Percentiles rank a stretch among this genome's conserved stretches.
Evolutionary conservation across 2,329 filamentous ascomycete genomes (phyloP).

Genomic region (Beauveria sp.): DNA sequence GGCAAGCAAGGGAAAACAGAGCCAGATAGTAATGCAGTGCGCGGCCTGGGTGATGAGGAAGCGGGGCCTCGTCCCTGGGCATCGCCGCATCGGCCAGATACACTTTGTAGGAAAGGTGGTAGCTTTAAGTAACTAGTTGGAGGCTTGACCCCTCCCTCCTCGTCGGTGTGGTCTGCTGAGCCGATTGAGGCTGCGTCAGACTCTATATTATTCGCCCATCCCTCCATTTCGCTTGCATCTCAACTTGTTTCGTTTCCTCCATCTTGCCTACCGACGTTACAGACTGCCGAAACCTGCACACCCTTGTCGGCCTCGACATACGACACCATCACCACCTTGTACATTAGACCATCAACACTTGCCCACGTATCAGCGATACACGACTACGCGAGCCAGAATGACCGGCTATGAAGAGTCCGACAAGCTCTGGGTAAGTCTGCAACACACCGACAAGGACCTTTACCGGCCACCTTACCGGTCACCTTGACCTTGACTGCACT

Average conservation of each 20-base stretch:
- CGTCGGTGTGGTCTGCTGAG: background rate
- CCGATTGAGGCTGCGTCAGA: background rate
- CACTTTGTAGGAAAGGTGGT: background rate
- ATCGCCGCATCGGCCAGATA: background rate
- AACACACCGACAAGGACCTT: background rate
- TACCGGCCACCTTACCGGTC: no score
- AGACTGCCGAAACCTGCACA: background rate
- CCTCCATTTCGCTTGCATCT: background rate
- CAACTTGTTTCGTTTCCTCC: background rate
- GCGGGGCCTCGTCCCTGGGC: background rate
- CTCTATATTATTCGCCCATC: slow-evolving; percentile 1
- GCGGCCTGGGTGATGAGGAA: no score
- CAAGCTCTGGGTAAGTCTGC: slow-evolving; percentile 42
- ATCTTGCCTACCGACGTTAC: background rate
- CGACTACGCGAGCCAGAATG: background rate
- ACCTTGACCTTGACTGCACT: no score
- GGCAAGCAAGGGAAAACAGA: background rate
- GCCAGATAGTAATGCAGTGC: background rate
- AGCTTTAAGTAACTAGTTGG: background rate
- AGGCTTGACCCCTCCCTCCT: background rate
- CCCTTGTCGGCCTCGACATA: no score
- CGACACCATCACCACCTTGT: no score
- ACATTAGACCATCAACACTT: background rate
- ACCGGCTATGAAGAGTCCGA: slow-evolving; percentile 19
- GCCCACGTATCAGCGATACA: background rate